A percentile compares a stretch with the other conserved stretches of the same genome.
Evolutionary conservation across 371 early-diverging fungal genomes (phyloP).

Genomic region (Mucor racemosus): DNA sequence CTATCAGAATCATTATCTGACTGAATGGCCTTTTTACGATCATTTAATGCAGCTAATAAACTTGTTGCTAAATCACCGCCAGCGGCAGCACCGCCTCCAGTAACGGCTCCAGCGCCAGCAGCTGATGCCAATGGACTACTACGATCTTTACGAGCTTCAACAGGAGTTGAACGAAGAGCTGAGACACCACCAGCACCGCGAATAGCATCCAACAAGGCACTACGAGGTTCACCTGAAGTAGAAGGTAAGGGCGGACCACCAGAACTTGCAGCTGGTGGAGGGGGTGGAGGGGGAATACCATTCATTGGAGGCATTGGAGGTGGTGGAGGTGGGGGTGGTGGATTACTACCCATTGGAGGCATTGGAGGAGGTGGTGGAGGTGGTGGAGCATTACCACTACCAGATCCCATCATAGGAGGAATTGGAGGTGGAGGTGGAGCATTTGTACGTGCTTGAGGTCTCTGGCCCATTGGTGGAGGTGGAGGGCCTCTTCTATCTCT

Average conservation of each 20-base stretch:
- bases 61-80: slow-evolving; percentile 33
- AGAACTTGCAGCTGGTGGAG: slow-evolving; percentile 17
- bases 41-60: slow-evolving; percentile 35
- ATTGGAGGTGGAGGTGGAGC: slow-evolving; percentile 39
- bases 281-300: slow-evolving; percentile 19
- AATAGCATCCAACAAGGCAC: slow-evolving; percentile 48
- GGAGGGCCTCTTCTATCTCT: slow-evolving; percentile 38
- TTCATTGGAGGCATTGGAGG: slow-evolving; percentile 16
- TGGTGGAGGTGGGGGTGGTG: slow-evolving; percentile 28
- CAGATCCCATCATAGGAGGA: slow-evolving; percentile 11
- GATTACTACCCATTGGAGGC: slow-evolving; percentile 19
- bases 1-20: slow-evolving; percentile 32
- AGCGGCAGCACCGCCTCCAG: slow-evolving; percentile 15
- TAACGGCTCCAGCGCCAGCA: slow-evolving; percentile 17
- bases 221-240: slow-evolving; percentile 28
- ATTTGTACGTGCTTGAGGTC: slow-evolving; percentile 11
- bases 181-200: slow-evolving; percentile 48
- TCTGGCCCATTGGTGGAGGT: slow-evolving; percentile 30
- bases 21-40: slow-evolving; percentile 35
- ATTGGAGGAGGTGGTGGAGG: slow-evolving; percentile 22
- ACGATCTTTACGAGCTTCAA: slow-evolving; percentile 32
- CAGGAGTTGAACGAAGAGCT: slow-evolving; percentile 34
- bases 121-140: slow-evolving; percentile 30
- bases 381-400: not conserved
- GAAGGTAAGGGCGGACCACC: slow-evolving; percentile 12